These are phyloP conservation scores for Dunaliella sp. DNA, from an alignment of 139 green algal genomes.

Conservation along the genomic window DNA sequence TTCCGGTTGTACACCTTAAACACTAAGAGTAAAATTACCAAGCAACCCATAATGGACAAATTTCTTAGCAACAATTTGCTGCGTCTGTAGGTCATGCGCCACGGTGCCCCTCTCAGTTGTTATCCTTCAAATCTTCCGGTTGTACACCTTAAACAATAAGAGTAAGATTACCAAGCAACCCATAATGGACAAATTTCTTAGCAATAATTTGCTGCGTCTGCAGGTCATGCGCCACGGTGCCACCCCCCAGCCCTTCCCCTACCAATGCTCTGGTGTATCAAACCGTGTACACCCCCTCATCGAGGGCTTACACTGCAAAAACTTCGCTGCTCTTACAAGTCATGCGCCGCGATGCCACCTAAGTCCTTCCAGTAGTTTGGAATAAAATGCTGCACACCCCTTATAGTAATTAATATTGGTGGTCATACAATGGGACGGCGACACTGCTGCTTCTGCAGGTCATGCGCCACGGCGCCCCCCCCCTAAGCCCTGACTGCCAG, in stretches of 20 bases:
- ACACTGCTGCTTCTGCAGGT: slow-evolving; percentile 12
- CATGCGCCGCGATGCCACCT: neutral
- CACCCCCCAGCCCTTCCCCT: too few species aligned
- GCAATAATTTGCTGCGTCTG: too few species aligned
- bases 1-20: too few species aligned
- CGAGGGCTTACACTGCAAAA: neutral
- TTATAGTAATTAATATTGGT: neutral
- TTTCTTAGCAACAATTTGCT: too few species aligned
- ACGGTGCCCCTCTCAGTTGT: too few species aligned
- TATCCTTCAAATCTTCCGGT: too few species aligned
- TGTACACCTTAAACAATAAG: too few species aligned
- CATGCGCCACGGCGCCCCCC: slow-evolving; percentile 63
- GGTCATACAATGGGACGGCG: neutral
- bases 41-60: neutral
- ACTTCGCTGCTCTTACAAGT: neutral
- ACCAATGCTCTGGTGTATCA: too few species aligned
- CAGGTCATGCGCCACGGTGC: neutral
- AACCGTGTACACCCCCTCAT: neutral
- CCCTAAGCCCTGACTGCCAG: neutral
- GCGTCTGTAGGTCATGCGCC: too few species aligned
- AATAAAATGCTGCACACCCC: neutral
- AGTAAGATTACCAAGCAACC: neutral
- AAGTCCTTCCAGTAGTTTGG: neutral
- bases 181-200: too few species aligned
- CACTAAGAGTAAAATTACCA: too few species aligned